Percentiles rank a stretch among this genome's conserved stretches.
Conservation (phyloP, 192 early-diverging fungal genomes). For the Podila horticola region DNA sequence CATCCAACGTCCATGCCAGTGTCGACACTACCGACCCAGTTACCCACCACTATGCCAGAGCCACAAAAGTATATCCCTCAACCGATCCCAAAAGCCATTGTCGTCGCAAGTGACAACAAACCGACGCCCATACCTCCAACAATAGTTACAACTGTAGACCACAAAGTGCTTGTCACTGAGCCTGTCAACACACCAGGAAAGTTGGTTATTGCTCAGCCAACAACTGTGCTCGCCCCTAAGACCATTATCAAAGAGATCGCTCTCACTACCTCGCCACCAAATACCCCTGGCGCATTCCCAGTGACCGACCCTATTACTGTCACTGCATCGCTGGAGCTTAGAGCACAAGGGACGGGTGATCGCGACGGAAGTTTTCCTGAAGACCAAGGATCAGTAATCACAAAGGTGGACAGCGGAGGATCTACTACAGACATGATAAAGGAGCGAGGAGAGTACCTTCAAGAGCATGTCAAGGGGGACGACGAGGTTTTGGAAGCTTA, state of each 20-base stretch:
- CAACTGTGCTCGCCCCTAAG: neutral
- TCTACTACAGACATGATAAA: neutral
- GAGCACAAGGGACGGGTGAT: neutral
- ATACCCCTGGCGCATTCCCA: constrained; percentile 44
- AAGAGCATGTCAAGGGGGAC: neutral
- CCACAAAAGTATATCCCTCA: constrained; percentile 29
- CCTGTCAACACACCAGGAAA: neutral
- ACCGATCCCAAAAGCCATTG: neutral
- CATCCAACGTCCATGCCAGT: constrained; percentile 20
- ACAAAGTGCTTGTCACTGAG: constrained; percentile 22
- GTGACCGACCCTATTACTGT: neutral
- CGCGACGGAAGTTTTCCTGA: constrained; percentile 31
- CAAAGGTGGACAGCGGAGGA: constrained; percentile 27
- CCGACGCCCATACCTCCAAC: neutral
- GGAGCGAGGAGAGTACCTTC: constrained; percentile 7
- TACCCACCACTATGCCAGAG: constrained; percentile 42
- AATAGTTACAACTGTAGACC: constrained; percentile 4
- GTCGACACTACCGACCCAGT: neutral
- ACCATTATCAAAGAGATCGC: constrained; percentile 5
- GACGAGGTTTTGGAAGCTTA: constrained; percentile 4
- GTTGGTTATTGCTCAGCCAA: neutral
- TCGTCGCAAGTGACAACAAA: neutral
- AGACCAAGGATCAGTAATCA: constrained; percentile 40
- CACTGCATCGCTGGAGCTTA: neutral
- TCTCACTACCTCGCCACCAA: constrained; percentile 11